Evolutionary conservation across 805 yeast genomes (phyloP).

Genomic region (Wickerhamomyces pijperi): DNA sequence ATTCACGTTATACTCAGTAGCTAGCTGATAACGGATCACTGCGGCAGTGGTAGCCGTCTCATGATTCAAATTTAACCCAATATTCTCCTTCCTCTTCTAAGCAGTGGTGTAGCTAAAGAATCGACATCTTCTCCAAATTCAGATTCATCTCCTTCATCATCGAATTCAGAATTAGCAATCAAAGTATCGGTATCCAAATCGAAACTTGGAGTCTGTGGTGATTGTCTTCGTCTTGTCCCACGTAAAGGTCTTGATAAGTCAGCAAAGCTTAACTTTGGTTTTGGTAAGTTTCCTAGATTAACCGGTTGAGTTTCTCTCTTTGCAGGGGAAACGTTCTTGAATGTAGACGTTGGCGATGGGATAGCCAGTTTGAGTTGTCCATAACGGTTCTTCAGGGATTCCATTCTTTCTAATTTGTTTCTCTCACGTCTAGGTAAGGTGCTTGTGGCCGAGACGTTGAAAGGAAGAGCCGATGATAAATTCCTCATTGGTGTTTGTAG

Average conservation of each 20-base stretch:
- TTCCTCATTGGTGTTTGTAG: slow-evolving; percentile 1
- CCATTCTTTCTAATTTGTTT: slow-evolving; percentile 23
- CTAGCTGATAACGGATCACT: too few relatives aligned
- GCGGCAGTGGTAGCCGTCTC: too few relatives aligned
- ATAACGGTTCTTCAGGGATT: slow-evolving; percentile 25
- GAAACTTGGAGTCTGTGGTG: background rate
- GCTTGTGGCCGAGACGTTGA: background rate
- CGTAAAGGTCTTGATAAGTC: background rate
- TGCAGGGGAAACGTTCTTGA: background rate
- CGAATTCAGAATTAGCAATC: background rate
- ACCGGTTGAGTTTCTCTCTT: background rate
- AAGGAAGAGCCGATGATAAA: slow-evolving; percentile 13
- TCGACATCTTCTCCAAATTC: background rate
- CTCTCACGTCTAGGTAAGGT: slow-evolving; percentile 27
- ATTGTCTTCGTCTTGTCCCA: background rate
- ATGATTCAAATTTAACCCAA: too few relatives aligned
- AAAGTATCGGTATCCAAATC: background rate
- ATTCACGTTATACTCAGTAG: too few relatives aligned
- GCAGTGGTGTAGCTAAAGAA: too few relatives aligned
- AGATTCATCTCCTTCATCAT: background rate
- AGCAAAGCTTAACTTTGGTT: background rate
- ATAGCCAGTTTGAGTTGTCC: slow-evolving; percentile 23
- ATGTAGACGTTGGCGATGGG: slow-evolving; percentile 23
- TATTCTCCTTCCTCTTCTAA: background rate
- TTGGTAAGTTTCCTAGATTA: background rate